Conservation (phyloP, 1,139 yeast genomes). For the Blastobotrys indianensis region DNA sequence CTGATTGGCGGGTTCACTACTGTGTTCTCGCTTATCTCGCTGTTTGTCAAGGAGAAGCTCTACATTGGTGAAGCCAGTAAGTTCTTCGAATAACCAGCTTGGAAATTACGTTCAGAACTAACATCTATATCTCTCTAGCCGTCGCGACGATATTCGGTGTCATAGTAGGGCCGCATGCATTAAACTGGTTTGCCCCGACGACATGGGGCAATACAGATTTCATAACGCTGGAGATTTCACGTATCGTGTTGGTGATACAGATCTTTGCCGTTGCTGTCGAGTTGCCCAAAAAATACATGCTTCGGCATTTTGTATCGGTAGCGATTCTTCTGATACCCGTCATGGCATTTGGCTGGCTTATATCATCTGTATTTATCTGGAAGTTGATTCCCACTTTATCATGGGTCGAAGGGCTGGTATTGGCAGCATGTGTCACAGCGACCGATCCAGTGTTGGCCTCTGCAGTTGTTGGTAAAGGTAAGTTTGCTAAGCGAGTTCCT, state of each 20-base stretch:
- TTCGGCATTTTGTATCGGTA: constrained; percentile 84
- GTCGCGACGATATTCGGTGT: constrained; percentile 89
- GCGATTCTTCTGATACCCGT: constrained; percentile 76
- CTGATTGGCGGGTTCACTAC: constrained; percentile 87
- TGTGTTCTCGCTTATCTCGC: constrained; percentile 79
- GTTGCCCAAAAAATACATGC: constrained; percentile 88
- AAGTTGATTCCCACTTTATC: constrained; percentile 73
- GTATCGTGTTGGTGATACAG: constrained; percentile 85
- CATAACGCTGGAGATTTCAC: constrained; percentile 80
- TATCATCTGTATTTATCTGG: constrained; percentile 84
- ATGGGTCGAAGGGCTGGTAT: constrained; percentile 70
- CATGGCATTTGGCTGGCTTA: constrained; percentile 91
- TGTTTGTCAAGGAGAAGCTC: constrained; percentile 80
- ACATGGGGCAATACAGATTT: constrained; percentile 88
- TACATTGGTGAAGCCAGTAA: constrained; percentile 84
- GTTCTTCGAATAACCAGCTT: not conserved
- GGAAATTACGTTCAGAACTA: no score
- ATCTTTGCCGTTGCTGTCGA: constrained; percentile 98
- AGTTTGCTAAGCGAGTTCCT: constrained; percentile 94
- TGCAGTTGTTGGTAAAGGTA: constrained; percentile 96
- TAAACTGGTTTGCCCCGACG: constrained; percentile 81
- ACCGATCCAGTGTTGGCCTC: constrained; percentile 98
- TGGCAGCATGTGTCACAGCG: constrained; percentile 93
- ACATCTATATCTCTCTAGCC: constrained; percentile 27
- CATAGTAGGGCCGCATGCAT: constrained; percentile 89